phyloP scores from a whole-genome alignment of 2,329 filamentous ascomycete genomes.

The Hymenoscyphus fraxineus region DNA sequence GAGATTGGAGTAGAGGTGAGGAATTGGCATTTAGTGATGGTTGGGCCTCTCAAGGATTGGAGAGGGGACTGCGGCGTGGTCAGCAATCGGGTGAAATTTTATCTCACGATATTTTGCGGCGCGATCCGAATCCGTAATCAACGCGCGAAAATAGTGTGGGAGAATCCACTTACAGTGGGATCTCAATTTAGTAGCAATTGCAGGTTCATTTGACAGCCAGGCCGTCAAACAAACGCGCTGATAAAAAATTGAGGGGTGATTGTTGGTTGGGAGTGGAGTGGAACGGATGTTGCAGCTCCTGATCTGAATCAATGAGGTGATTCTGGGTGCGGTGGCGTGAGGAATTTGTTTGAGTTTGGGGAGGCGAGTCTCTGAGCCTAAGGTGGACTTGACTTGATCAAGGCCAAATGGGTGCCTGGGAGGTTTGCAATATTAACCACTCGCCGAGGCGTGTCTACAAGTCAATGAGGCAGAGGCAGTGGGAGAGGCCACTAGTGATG shows the following conservation, averaged over 20 bases:
- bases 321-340: constrained; percentile 9
- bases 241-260: constrained; percentile 31
- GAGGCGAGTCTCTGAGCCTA: constrained; percentile 11
- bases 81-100: constrained; percentile 11
- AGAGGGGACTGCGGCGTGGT: constrained; percentile 31
- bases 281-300: constrained; percentile 15
- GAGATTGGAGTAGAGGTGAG: constrained; percentile 71
- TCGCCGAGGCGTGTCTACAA: constrained; percentile 1
- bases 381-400: constrained; percentile 14
- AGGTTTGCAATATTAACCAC: constrained; percentile 13
- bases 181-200: constrained; percentile 43
- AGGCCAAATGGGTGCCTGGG: constrained; percentile 14
- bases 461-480: constrained; percentile 5
- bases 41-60: constrained; percentile 57
- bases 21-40: constrained; percentile 87
- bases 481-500: constrained; percentile 22
- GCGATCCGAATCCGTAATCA: background rate
- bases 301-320: constrained; percentile 10
- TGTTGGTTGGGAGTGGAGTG: constrained; percentile 6
- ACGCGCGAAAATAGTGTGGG: background rate
- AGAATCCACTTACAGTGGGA: constrained; percentile 22
- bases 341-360: background rate
- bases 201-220: constrained; percentile 99
- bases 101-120: background rate
- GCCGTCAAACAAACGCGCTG: constrained; percentile 93